Percentiles rank a stretch among this genome's conserved stretches.
These are phyloP conservation scores for Odontarrhena argentea DNA, from an alignment of 345 rosid species.

Conservation along the genomic window DNA sequence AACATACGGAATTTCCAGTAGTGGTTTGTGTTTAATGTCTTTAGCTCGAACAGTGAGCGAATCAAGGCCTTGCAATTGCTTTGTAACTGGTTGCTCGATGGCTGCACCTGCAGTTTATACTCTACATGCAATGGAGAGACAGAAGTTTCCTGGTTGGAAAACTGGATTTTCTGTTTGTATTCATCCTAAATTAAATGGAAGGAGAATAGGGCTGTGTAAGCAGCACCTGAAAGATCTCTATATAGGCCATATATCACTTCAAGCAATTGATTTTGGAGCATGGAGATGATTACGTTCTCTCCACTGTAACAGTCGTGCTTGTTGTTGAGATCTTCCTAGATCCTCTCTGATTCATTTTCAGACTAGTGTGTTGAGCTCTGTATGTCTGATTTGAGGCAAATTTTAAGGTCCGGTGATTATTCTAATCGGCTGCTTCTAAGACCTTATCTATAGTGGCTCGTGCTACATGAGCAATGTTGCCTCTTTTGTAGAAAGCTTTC, in stretches of 20 bases:
- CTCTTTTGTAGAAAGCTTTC: no score
- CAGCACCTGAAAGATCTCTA: conserved; percentile 71
- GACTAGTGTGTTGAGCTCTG: conserved; percentile 17
- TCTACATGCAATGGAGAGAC: conserved; percentile 85
- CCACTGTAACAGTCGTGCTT: conserved; percentile 20
- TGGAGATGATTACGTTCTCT: conserved; percentile 51
- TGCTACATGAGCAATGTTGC: no score
- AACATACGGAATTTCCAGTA: conserved; percentile 62
- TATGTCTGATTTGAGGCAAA: conserved; percentile 12
- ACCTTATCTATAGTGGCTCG: no score
- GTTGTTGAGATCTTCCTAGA: conserved; percentile 10
- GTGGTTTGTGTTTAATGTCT: conserved; percentile 72
- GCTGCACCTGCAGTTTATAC: conserved; percentile 78
- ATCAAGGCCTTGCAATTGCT: conserved; percentile 79
- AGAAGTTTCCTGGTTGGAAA: conserved; percentile 93
- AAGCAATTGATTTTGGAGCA: conserved; percentile 74
- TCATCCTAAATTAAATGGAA: conserved; percentile 80
- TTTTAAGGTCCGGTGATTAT: conserved; percentile 21
- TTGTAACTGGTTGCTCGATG: conserved; percentile 63
- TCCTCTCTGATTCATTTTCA: conserved; percentile 7
- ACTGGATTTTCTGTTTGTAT: conserved; percentile 84
- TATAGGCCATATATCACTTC: conserved; percentile 75
- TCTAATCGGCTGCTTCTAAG: not conserved
- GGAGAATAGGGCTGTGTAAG: conserved; percentile 77
- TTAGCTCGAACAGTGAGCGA: conserved; percentile 69